Conservation (phyloP, 2,329 filamentous ascomycete genomes). For the Penicillium sp. region DNA sequence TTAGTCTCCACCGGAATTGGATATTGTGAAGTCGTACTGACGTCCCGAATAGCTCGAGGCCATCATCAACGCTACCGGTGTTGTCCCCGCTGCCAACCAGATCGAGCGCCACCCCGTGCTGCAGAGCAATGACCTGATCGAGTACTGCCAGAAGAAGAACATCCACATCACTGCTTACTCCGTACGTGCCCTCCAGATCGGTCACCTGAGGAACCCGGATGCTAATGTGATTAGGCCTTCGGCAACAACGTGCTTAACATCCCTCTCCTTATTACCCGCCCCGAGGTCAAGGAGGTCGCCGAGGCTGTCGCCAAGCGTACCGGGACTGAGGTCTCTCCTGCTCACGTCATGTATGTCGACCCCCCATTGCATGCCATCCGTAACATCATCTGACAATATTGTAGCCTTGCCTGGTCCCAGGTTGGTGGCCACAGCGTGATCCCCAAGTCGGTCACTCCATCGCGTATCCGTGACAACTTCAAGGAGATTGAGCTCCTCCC, state of each 20-base stretch:
- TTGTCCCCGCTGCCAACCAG: conserved; percentile 63
- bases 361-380: not conserved
- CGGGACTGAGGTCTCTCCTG: conserved; percentile 32
- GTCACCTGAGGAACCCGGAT: not conserved
- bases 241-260: conserved; percentile 58
- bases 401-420: conserved; percentile 40
- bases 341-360: conserved; percentile 34
- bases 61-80: conserved; percentile 51
- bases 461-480: conserved; percentile 43
- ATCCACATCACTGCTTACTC: conserved; percentile 63
- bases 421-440: conserved; percentile 40
- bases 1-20: not conserved
- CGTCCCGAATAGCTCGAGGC: conserved; percentile 44
- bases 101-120: conserved; percentile 67
- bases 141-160: conserved; percentile 54
- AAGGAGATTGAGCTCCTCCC: conserved; percentile 39
- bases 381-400: conserved; percentile 6
- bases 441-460: conserved; percentile 43
- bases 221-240: conserved; percentile 42
- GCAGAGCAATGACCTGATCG: conserved; percentile 56
- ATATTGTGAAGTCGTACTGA: not conserved
- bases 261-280: conserved; percentile 60
- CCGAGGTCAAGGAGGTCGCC: conserved; percentile 60
- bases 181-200: conserved; percentile 28
- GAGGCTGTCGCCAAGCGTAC: conserved; percentile 48